Evolutionary conservation across 2,329 filamentous ascomycete species (phyloP).

Genomic region (Truncatella angustata): DNA sequence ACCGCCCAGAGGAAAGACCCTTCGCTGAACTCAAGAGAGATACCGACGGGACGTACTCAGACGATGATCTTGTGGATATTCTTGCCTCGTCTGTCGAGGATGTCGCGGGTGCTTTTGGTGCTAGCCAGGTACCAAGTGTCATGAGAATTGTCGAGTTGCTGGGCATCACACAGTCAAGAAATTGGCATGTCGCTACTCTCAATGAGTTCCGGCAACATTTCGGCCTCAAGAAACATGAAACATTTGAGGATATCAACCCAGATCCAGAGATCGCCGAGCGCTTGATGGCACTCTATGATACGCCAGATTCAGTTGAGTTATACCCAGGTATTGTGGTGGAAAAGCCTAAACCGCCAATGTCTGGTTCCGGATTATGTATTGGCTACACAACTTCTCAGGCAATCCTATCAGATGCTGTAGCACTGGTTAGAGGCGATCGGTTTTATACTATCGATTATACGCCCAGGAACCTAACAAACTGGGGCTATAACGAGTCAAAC

Average conservation of each 20-base stretch:
- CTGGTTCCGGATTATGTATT: conserved; percentile 63
- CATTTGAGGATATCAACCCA: conserved; percentile 81
- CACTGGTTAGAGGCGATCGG: conserved; percentile 74
- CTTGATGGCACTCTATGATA: conserved; percentile 68
- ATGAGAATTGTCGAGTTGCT: conserved; percentile 77
- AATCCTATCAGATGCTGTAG: conserved; percentile 74
- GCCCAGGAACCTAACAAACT: conserved; percentile 74
- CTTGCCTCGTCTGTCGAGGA: conserved; percentile 71
- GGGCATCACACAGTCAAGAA: conserved; percentile 73
- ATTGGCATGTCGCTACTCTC: conserved; percentile 74
- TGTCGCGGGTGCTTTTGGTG: conserved; percentile 71
- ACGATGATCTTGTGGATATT: conserved; percentile 71
- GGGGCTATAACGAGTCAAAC: conserved; percentile 71
- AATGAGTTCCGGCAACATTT: conserved; percentile 88
- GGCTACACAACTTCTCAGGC: conserved; percentile 76
- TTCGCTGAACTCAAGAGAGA: neutral
- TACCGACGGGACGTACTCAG: conserved; percentile 49
- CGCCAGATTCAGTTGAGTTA: conserved; percentile 76
- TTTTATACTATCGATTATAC: conserved; percentile 80
- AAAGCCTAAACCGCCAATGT: conserved; percentile 69
- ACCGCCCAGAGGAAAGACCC: neutral
- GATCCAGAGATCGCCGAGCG: conserved; percentile 68
- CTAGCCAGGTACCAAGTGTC: conserved; percentile 69
- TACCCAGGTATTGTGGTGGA: conserved; percentile 79
- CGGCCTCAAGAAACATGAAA: conserved; percentile 70